Evolutionary conservation across 2,329 filamentous ascomycete genomes (phyloP).

Genomic region (Neonectria faginata): DNA sequence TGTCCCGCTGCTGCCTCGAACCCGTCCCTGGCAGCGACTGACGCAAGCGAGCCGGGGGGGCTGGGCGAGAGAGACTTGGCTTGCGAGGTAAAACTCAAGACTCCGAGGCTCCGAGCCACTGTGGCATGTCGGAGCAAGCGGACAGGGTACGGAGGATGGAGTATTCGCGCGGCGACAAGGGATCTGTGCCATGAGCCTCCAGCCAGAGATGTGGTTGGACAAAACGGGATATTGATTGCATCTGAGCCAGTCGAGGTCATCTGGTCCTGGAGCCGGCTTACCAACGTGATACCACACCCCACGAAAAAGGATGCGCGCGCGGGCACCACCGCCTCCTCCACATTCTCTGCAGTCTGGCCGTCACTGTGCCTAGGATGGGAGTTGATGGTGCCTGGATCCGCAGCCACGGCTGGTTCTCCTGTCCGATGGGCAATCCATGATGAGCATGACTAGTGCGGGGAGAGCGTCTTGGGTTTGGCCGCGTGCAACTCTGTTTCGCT

Average conservation of each 20-base stretch:
- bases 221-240: conserved; percentile 29
- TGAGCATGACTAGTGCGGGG: conserved; percentile 38
- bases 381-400: conserved; percentile 44
- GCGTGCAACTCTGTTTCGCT: conserved; percentile 39
- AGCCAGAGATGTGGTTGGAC: conserved; percentile 31
- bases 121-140: conserved; percentile 27
- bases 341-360: conserved; percentile 22
- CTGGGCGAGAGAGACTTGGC: conserved; percentile 9
- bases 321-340: conserved; percentile 24
- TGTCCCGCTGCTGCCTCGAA: conserved; percentile 34
- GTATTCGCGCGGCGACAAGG: conserved; percentile 11
- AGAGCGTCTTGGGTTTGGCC: conserved; percentile 32
- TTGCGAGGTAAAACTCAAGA: conserved; percentile 3
- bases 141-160: conserved; percentile 5
- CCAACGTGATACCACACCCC: conserved; percentile 36
- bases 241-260: conserved; percentile 36
- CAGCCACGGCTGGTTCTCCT: conserved; percentile 30
- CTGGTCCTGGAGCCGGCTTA: conserved; percentile 37
- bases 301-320: conserved; percentile 23
- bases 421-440: conserved; percentile 38
- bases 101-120: conserved; percentile 3
- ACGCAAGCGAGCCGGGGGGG: conserved; percentile 36
- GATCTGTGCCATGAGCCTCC: conserved; percentile 29
- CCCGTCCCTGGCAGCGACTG: conserved; percentile 40
- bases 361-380: conserved; percentile 24